phyloP scores from a whole-genome alignment of 2,329 filamentous ascomycete species.

The Colletotrichum caudatum region DNA sequence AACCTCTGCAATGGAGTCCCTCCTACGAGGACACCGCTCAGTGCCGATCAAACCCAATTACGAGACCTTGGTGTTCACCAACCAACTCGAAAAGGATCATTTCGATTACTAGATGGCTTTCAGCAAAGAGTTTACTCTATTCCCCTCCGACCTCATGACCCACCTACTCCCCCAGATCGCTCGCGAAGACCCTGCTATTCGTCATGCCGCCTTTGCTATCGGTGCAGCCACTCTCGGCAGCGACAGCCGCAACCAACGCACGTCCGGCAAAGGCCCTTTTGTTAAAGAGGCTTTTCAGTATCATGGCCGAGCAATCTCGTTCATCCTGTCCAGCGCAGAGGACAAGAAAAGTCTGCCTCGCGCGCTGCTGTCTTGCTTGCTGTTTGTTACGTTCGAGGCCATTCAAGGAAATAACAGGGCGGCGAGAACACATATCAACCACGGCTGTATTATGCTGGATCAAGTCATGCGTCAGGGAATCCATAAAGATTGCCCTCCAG shows the following conservation, averaged over 20 bases:
- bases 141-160: conserved; percentile 23
- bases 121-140: conserved; percentile 21
- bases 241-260: conserved; percentile 47
- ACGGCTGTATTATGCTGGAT: conserved; percentile 45
- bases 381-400: conserved; percentile 57
- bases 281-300: conserved; percentile 49
- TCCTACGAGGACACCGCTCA: neutral
- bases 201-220: conserved; percentile 56
- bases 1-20: neutral
- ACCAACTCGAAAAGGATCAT: conserved; percentile 27
- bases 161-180: conserved; percentile 42
- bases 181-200: conserved; percentile 45
- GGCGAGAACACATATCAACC: conserved; percentile 54
- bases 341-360: conserved; percentile 51
- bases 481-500: conserved; percentile 10
- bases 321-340: conserved; percentile 49
- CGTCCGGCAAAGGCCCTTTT: neutral
- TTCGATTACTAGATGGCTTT: conserved; percentile 32
- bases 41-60: conserved; percentile 17
- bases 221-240: conserved; percentile 48
- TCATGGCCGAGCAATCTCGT: conserved; percentile 55
- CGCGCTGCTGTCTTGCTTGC: conserved; percentile 53
- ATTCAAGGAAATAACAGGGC: conserved; percentile 53
- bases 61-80: conserved; percentile 19
- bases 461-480: conserved; percentile 16